Conservation (phyloP, 2,329 filamentous ascomycete species). For the Sarocladiaceae sp. region DNA sequence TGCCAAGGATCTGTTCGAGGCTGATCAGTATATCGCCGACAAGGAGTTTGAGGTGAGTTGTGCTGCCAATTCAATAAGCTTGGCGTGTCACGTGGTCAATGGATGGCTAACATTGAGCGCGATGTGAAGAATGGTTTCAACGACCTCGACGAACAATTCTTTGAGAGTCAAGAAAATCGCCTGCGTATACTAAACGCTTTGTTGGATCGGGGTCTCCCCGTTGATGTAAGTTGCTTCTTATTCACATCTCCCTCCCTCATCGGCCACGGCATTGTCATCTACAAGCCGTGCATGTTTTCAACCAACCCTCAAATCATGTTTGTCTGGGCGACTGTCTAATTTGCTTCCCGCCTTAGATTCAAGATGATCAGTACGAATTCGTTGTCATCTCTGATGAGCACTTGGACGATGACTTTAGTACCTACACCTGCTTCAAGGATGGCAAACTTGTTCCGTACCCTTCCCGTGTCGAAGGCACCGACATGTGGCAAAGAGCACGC, state of each 20-base stretch:
- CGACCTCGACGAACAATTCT: slow-evolving; percentile 36
- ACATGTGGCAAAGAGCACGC: slow-evolving; percentile 34
- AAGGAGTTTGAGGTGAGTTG: slow-evolving; percentile 34
- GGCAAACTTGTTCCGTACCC: slow-evolving; percentile 42
- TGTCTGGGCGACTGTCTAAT: too few relatives aligned
- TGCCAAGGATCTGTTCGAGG: slow-evolving; percentile 33
- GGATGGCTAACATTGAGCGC: neutral
- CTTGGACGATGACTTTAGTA: slow-evolving; percentile 36
- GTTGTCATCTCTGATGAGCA: slow-evolving; percentile 41
- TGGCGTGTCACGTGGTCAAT: slow-evolving; percentile 8
- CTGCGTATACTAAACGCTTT: slow-evolving; percentile 41
- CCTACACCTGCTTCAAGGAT: slow-evolving; percentile 36
- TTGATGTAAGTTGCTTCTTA: slow-evolving; percentile 40
- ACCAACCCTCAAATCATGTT: too few relatives aligned
- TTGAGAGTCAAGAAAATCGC: slow-evolving; percentile 41
- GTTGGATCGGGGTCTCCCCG: slow-evolving; percentile 37
- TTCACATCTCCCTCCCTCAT: neutral
- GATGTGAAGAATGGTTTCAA: slow-evolving; percentile 30
- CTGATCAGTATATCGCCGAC: slow-evolving; percentile 28
- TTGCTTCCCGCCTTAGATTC: slow-evolving; percentile 21
- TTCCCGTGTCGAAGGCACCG: slow-evolving; percentile 37
- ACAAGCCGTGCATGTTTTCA: neutral
- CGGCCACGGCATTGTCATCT: neutral
- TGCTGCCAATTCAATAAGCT: slow-evolving; percentile 14
- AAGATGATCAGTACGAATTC: slow-evolving; percentile 41